phyloP scores from a whole-genome alignment of 257 asterid genomes.

The Ballota nigra region DNA sequence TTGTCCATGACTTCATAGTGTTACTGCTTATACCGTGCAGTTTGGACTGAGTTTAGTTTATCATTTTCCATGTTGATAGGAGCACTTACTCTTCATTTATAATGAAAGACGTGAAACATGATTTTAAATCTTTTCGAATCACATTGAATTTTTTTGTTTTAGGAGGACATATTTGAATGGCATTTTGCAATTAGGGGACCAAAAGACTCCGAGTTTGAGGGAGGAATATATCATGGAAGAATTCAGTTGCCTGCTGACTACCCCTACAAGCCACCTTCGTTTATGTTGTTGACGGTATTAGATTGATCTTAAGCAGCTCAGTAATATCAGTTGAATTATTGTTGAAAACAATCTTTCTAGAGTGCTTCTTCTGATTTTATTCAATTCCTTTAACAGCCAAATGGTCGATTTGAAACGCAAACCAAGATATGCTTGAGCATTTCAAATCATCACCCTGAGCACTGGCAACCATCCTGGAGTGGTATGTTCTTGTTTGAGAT shows the following conservation, averaged over 20 bases:
- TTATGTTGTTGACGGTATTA: conserved; percentile 73
- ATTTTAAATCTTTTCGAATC: background rate
- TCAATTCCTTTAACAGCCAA: conserved; percentile 56
- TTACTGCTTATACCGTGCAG: background rate
- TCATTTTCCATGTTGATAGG: background rate
- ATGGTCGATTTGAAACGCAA: conserved; percentile 94
- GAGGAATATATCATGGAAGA: conserved; percentile 90
- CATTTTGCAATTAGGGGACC: conserved; percentile 92
- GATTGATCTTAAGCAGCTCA: background rate
- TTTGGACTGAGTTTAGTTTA: background rate
- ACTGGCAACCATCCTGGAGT: conserved; percentile 99
- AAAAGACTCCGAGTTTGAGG: conserved; percentile 72
- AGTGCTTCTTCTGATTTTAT: background rate
- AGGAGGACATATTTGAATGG: conserved; percentile 93
- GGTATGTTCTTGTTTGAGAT: conserved; percentile 44
- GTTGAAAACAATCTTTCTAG: background rate
- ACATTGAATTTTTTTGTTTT: background rate
- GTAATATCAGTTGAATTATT: conserved; percentile 9
- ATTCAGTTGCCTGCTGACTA: conserved; percentile 86
- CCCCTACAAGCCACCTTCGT: conserved; percentile 91
- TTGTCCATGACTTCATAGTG: background rate
- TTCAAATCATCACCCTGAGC: conserved; percentile 97
- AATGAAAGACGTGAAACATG: background rate
- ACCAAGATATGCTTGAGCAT: conserved; percentile 97
- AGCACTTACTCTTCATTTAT: background rate